phyloP scores from a whole-genome alignment of 2,329 filamentous ascomycete species.

The Colletotrichum endophyticum region DNA sequence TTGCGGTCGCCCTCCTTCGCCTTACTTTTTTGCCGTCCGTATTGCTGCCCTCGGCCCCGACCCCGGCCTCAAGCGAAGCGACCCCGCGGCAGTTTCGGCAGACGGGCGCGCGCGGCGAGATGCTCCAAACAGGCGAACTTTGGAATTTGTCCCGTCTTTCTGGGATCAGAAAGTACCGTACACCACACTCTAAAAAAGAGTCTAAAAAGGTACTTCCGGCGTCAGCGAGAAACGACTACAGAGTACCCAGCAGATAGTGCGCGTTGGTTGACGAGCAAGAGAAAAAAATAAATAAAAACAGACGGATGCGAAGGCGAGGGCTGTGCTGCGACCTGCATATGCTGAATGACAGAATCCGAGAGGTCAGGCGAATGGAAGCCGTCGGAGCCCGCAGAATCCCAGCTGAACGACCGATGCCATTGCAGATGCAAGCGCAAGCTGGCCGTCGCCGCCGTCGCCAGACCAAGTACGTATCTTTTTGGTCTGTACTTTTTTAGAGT shows the following conservation, averaged over 20 bases:
- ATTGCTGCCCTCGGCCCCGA: background rate
- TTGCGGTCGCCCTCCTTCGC: background rate
- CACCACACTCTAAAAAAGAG: background rate
- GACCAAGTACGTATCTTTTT: background rate
- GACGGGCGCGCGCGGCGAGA: background rate
- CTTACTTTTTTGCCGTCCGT: background rate
- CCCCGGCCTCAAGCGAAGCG: background rate
- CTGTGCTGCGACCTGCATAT: constrained; percentile 40
- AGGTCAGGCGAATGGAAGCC: constrained; percentile 31
- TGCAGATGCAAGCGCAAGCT: background rate
- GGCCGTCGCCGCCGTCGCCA: background rate
- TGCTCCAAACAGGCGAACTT: background rate
- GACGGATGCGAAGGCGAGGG: constrained; percentile 25
- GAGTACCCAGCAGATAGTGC: background rate
- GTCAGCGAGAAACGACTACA: background rate
- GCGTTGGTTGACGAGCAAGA: background rate
- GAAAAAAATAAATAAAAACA: background rate
- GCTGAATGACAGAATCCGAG: constrained; percentile 33
- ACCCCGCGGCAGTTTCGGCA: background rate
- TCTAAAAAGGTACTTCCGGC: background rate
- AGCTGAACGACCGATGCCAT: background rate
- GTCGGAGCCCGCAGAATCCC: constrained; percentile 24
- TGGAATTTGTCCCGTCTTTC: background rate
- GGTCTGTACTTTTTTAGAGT: background rate
- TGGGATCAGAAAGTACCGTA: background rate